Evolutionary conservation across 495 filamentous ascomycete species (phyloP).

Genomic region (Aspergillus homomorphus): DNA sequence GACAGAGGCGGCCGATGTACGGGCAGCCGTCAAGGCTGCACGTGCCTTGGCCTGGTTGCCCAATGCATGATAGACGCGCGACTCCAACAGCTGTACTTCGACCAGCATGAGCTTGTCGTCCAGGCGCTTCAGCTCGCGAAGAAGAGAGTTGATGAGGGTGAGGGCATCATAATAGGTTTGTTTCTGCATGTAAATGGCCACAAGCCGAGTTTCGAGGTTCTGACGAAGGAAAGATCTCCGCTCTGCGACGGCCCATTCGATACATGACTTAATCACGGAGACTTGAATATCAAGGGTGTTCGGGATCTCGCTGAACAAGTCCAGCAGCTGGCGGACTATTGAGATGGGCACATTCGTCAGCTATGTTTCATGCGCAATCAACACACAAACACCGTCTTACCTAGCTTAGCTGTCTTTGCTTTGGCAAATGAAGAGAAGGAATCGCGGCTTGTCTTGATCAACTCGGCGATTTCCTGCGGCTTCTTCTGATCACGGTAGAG

Average conservation of each 20-base stretch:
- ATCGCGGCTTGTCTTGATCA: constrained; percentile 86
- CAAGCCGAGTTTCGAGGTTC: constrained; percentile 94
- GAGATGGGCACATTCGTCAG: constrained; percentile 4
- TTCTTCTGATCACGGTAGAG: constrained; percentile 89
- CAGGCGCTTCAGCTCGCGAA: constrained; percentile 92
- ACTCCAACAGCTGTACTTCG: constrained; percentile 98
- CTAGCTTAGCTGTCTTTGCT: constrained; percentile 97
- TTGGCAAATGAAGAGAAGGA: constrained; percentile 94
- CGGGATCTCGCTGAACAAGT: constrained; percentile 89
- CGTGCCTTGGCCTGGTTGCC: constrained; percentile 96
- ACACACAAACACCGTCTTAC: constrained; percentile 47
- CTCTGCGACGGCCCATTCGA: constrained; percentile 97
- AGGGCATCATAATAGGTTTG: constrained; percentile 95
- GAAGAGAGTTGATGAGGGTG: constrained; percentile 90
- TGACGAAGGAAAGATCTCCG: constrained; percentile 92
- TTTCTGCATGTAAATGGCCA: constrained; percentile 91
- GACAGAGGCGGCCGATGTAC: constrained; percentile 91
- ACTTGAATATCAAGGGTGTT: constrained; percentile 91
- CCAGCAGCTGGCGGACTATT: constrained; percentile 91
- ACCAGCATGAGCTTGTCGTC: constrained; percentile 98
- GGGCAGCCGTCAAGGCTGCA: constrained; percentile 88
- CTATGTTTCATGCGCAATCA: background rate
- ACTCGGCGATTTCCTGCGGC: constrained; percentile 80
- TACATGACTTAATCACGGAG: constrained; percentile 91
- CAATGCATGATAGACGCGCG: constrained; percentile 92